Evolutionary conservation across 1,139 yeast species (phyloP), one percentile per base, ranked within the genome.

Genomic region (Candida glucosophila): DNA sequence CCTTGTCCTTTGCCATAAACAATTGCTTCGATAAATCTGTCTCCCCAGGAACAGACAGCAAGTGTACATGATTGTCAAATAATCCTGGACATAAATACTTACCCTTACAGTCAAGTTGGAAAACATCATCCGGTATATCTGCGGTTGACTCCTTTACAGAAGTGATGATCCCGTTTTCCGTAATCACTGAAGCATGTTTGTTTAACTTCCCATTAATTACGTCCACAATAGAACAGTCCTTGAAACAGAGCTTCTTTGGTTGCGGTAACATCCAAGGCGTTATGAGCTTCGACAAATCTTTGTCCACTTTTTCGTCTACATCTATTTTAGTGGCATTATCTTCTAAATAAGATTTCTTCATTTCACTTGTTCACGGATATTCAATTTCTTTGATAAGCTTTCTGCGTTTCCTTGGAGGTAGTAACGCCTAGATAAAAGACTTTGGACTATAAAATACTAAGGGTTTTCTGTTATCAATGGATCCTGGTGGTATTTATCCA

Each of bases 21-120:
- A 40, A 31, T 9, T 34, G 31, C 17, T 34, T 34, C 10, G 30
- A 16, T 14, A 43, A 30, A 16, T 34, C 43, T 1, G 29, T 18
- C 21, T 44, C 48, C 13, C 49, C 47, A 11, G 46, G 48, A 14
- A 44, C 39, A n/a, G 35, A 19, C 17, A 33, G 29, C 15, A 38
- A 31, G 25, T 44, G 50, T 13, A 44, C 42, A 29, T 44, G 49
- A 20, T 39, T 37, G 26, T 44, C 49, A 16, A 44, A 35, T 7
- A 44, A 28, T 3, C 49, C 50, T 5, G 49, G 48, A 29, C 41
- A 39, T 11, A 44, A 17, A 26, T 24, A 42, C 15, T 37, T 39
- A 2, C 48, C 50, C 5, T 32, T 17, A 23, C 44, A 40, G 19
- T 44, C 50, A 19, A 44, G 22, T 4, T 27, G 22, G n/a, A 14